Evolutionary conservation across 1,139 yeast genomes (phyloP).

Genomic region (Suhomyces bokatorum): DNA sequence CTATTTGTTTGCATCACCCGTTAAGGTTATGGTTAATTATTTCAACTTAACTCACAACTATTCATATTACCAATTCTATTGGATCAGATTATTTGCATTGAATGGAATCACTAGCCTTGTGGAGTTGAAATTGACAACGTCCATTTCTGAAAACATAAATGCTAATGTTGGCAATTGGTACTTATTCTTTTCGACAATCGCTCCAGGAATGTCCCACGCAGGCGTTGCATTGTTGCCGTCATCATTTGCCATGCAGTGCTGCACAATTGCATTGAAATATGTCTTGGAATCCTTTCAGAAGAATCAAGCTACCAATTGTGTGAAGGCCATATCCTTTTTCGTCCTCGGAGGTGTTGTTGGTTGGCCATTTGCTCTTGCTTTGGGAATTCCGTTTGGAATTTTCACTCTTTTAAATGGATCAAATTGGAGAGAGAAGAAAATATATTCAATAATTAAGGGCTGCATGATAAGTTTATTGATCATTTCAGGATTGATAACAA

Average conservation of each 20-base stretch:
- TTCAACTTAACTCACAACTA: slow-evolving; percentile 21
- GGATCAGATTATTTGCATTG: slow-evolving; percentile 51
- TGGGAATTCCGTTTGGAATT: slow-evolving; percentile 60
- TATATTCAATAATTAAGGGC: slow-evolving; percentile 18
- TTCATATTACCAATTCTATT: slow-evolving; percentile 45
- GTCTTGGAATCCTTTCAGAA: slow-evolving; percentile 27
- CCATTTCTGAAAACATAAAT: slow-evolving; percentile 40
- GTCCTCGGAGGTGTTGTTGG: slow-evolving; percentile 76
- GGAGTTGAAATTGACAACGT: slow-evolving; percentile 52
- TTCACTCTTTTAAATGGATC: slow-evolving; percentile 23
- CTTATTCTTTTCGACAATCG: slow-evolving; percentile 44
- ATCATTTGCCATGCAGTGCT: slow-evolving; percentile 75
- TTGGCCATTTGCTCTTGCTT: slow-evolving; percentile 84
- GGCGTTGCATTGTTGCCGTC: slow-evolving; percentile 84
- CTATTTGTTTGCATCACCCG: slow-evolving; percentile 40
- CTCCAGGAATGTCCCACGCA: slow-evolving; percentile 81
- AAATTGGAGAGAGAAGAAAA: slow-evolving; percentile 9
- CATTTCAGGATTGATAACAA: slow-evolving; percentile 36
- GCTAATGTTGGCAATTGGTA: slow-evolving; percentile 57
- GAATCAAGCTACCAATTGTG: slow-evolving; percentile 14
- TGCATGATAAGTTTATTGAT: slow-evolving; percentile 23
- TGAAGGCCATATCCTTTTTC: slow-evolving; percentile 49
- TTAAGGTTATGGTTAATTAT: slow-evolving; percentile 20
- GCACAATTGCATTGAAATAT: slow-evolving; percentile 53
- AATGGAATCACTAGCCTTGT: slow-evolving; percentile 54